These are phyloP conservation scores for Candida boidinii DNA, from an alignment of 805 yeast species.

Conservation along the genomic window DNA sequence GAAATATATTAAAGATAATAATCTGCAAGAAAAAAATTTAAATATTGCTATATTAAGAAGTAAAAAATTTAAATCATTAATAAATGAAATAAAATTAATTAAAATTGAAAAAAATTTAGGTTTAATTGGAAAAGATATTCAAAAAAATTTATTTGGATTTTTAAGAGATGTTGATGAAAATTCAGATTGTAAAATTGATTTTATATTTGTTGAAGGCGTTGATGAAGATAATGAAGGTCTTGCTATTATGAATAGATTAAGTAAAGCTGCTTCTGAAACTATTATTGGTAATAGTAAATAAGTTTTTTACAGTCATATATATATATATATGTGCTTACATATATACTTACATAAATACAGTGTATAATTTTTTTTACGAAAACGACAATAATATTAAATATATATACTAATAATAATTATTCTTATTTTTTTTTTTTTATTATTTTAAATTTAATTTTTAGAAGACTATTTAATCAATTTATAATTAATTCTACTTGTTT, in stretches of 20 bases:
- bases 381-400: neutral
- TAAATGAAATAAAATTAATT: slow-evolving; percentile 10
- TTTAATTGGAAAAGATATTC: slow-evolving; percentile 46
- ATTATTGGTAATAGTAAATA: slow-evolving; percentile 9
- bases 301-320: no score
- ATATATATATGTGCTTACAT: no score
- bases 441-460: neutral
- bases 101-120: slow-evolving; percentile 33
- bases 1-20: slow-evolving; percentile 11
- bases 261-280: slow-evolving; percentile 66
- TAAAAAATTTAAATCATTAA: slow-evolving; percentile 21
- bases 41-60: slow-evolving; percentile 48
- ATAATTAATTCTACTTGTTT: neutral
- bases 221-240: slow-evolving; percentile 72
- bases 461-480: neutral
- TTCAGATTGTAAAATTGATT: slow-evolving; percentile 54
- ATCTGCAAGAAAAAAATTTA: slow-evolving; percentile 5
- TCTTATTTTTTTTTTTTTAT: neutral
- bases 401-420: neutral
- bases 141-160: slow-evolving; percentile 62
- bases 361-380: no score
- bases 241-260: slow-evolving; percentile 88
- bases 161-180: slow-evolving; percentile 70
- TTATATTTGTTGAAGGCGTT: slow-evolving; percentile 80
- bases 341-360: no score